A percentile compares a stretch with the other conserved stretches of the same genome.
These are phyloP conservation scores for Rhododendron vialii DNA, from an alignment of 148 eudicot species.

Conservation along the genomic window DNA sequence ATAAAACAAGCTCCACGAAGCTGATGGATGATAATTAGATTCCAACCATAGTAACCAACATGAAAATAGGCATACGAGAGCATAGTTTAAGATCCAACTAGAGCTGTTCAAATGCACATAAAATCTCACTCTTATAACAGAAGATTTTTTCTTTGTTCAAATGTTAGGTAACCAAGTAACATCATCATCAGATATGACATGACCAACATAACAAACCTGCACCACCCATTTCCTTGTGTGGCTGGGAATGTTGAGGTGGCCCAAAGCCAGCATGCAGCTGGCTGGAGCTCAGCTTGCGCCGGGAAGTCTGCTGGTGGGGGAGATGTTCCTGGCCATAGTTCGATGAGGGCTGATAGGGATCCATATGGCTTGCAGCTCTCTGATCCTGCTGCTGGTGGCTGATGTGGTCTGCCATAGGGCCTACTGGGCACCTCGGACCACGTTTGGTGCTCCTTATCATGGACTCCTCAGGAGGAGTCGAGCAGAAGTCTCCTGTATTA, in stretches of 20 bases:
- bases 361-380: constrained; percentile 6
- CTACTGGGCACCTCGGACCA: constrained; percentile 5
- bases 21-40: not conserved
- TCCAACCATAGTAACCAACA: not conserved
- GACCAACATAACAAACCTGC: constrained; percentile 6
- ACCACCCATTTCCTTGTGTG: not conserved
- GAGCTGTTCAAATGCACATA: not conserved
- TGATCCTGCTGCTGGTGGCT: constrained; percentile 14
- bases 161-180: not conserved
- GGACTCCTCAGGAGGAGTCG: constrained; percentile 21
- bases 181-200: not conserved
- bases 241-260: not conserved
- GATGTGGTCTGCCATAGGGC: constrained; percentile 13
- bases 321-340: not conserved
- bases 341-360: constrained; percentile 5
- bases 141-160: too few species aligned
- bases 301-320: constrained; percentile 14
- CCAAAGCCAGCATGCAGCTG: constrained; percentile 2
- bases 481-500: constrained; percentile 9
- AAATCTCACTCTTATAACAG: not conserved
- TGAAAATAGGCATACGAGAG: not conserved
- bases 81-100: not conserved
- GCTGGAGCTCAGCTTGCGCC: constrained; percentile 9
- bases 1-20: not conserved
- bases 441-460: constrained; percentile 14